Evolutionary conservation across 2,329 filamentous ascomycete species (phyloP), one percentile per base, ranked within the genome.

Genomic region (Colletotrichum sidae): DNA sequence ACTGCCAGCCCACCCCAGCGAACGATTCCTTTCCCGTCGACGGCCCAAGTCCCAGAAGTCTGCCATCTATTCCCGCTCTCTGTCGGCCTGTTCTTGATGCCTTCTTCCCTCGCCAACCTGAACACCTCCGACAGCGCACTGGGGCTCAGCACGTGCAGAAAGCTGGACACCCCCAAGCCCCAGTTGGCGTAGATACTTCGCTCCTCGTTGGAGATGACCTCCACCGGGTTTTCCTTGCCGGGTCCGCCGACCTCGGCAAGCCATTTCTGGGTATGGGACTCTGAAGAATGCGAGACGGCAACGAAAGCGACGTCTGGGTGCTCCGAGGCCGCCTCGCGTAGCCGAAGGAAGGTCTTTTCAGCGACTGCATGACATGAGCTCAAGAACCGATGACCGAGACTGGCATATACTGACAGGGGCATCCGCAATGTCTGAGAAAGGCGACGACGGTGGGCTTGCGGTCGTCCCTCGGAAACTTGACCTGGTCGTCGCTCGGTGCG

Each of bases 401-500:
- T n/a, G 11, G 42, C 5, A n/a, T 35, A 41, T 9, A 76, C 84
- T 73, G 83, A 91, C 90, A 92, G 10, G 90, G 90, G 78, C 90
- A 92, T 39, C 90, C 91, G 73, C 90, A 93, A 74, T 93, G 90
- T 39, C 91, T 83, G 6, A 93, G 81, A 71, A 93, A 93, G 13
- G 87, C 83, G 17, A 93, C 77, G 2, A 93, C 73, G 0, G 84
- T 86, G 1, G 88, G 87, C 70, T 85, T 87, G 33, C 79, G 77
- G 46, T 80, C 76, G 1, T 85, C 83, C n/a, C 91, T 75, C 8
- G 73, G 72, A 6, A 92, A 77, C 65, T 82, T 80, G 7, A 65
- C n/a, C 11, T 35, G 12, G 17, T 34, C n/a, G 9, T 51, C 47
- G 38, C 17, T 53, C 6, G 62, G 62, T 8, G 62, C 58, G 6